These are phyloP conservation scores for Chlorella vulgaris DNA, from an alignment of 139 green algal species.

Conservation along the genomic window DNA sequence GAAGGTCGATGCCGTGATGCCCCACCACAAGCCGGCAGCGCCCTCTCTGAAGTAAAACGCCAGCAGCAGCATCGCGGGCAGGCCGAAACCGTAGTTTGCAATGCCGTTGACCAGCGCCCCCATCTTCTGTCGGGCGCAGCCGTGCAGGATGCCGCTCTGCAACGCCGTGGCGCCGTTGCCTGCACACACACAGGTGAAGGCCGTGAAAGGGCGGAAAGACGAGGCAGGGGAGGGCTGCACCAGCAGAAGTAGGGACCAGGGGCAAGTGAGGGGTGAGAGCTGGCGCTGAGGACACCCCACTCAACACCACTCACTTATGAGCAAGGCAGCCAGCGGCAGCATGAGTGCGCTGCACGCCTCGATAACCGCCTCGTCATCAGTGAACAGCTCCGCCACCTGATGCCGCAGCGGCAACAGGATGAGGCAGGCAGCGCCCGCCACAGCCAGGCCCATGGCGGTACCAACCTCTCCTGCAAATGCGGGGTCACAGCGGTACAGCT, in stretches of 20 bases:
- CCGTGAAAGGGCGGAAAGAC: not conserved
- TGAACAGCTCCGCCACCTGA: not conserved
- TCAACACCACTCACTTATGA: constrained; percentile 7
- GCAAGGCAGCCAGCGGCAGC: not conserved
- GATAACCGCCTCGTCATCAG: not conserved
- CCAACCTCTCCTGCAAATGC: constrained; percentile 4
- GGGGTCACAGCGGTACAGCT: no score
- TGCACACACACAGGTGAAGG: no score
- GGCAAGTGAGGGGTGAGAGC: not conserved
- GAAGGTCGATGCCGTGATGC: not conserved
- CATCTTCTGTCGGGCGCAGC: constrained; percentile 45
- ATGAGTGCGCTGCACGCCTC: not conserved
- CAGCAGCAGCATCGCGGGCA: constrained; percentile 47
- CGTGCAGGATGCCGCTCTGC: constrained; percentile 47
- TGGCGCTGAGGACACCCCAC: not conserved
- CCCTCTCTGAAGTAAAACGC: constrained; percentile 31
- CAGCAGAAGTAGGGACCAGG: not conserved
- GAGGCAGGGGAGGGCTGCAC: not conserved
- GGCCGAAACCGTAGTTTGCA: constrained; percentile 49
- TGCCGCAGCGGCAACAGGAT: constrained; percentile 5
- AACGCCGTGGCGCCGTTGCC: constrained; percentile 49
- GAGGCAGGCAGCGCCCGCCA: not conserved
- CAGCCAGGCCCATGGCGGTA: not conserved
- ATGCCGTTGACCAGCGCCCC: constrained; percentile 43
- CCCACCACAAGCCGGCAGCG: constrained; percentile 34